A percentile compares a stretch with the other conserved stretches of the same genome.
These are phyloP conservation scores for Tetracladium maxilliforme DNA, from an alignment of 2,329 filamentous ascomycete species.

Conservation along the genomic window DNA sequence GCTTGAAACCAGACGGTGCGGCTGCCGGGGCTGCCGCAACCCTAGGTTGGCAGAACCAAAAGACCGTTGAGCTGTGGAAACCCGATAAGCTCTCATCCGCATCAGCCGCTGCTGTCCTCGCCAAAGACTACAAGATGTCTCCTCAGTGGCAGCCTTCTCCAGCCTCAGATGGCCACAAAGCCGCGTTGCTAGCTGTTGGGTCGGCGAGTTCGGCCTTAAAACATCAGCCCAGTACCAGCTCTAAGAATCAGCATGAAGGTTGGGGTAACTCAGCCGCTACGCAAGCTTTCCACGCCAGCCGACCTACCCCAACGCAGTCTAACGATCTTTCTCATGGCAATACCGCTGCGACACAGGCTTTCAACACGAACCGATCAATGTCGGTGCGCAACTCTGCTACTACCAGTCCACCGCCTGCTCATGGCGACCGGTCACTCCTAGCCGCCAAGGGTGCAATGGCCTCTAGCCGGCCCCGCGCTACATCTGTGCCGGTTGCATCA, in stretches of 20 bases:
- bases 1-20: constrained; percentile 34
- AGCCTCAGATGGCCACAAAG: constrained; percentile 55
- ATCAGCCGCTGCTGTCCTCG: constrained; percentile 39
- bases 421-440: constrained; percentile 45
- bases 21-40: constrained; percentile 64
- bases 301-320: background rate
- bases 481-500: constrained; percentile 3
- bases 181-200: constrained; percentile 54
- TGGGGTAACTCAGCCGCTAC: background rate
- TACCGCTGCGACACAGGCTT: constrained; percentile 57
- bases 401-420: constrained; percentile 25
- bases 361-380: constrained; percentile 37
- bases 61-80: constrained; percentile 50
- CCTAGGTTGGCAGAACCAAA: constrained; percentile 58
- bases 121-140: constrained; percentile 38
- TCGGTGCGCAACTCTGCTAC: no score
- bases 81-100: constrained; percentile 46
- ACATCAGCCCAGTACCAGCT: no score
- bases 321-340: no score
- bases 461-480: constrained; percentile 24
- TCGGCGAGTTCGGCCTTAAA: no score
- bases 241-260: no score
- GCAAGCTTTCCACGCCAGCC: background rate
- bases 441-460: constrained; percentile 70
- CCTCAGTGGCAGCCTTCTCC: constrained; percentile 46